Evolutionary conservation across 805 yeast genomes (phyloP).

Genomic region (Lipomyces sp.): DNA sequence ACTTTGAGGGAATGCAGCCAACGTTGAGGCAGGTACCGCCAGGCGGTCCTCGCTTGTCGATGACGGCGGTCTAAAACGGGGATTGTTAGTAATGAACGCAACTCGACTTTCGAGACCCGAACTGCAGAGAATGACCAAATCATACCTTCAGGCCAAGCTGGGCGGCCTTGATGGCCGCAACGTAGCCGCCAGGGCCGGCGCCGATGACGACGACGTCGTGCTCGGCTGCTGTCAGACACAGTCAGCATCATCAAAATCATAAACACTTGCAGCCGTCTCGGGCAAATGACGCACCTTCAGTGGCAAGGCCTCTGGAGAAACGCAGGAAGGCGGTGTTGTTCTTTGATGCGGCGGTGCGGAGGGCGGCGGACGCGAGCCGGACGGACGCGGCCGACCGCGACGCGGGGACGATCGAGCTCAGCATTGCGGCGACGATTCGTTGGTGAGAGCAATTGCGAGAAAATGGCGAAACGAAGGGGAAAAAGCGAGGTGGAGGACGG

Average conservation of each 20-base stretch:
- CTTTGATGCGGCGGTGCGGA: constrained; percentile 3
- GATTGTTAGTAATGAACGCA: background rate
- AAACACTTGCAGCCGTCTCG: background rate
- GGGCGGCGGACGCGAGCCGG: constrained; percentile 14
- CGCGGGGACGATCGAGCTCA: constrained; percentile 5
- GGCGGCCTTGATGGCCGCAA: constrained; percentile 98
- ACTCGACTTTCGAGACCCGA: background rate
- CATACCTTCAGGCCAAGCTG: constrained; percentile 73
- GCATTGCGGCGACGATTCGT: no score
- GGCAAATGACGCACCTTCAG: constrained; percentile 17
- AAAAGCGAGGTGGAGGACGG: background rate
- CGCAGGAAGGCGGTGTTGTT: constrained; percentile 4
- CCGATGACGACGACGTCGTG: constrained; percentile 95
- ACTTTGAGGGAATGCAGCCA: constrained; percentile 98
- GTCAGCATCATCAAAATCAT: background rate
- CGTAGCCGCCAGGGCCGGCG: constrained; percentile 99
- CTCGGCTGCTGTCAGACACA: constrained; percentile 37
- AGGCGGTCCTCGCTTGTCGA: constrained; percentile 91
- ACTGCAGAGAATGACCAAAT: background rate
- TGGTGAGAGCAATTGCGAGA: background rate
- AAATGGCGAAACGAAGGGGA: background rate
- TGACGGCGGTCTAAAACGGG: constrained; percentile 68
- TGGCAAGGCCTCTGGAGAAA: constrained; percentile 24
- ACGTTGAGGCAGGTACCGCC: constrained; percentile 99
- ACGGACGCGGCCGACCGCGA: constrained; percentile 2